Percentiles rank a stretch among this genome's conserved stretches.
Conservation (phyloP, 768 basidiomycete species). For the Tulasnella sp. region DNA sequence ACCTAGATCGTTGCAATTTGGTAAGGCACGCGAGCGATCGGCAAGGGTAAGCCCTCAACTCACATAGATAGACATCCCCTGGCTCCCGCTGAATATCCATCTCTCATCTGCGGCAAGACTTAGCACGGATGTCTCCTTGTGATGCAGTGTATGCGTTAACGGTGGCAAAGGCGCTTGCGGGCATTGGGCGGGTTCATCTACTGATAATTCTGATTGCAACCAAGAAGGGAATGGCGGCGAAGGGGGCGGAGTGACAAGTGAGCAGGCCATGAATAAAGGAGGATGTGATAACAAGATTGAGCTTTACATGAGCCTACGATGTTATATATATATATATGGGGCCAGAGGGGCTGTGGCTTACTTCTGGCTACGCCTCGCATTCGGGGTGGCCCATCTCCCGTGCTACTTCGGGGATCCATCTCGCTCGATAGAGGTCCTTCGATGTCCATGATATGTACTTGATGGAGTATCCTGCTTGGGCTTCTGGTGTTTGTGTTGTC, state of each 20-base stretch:
- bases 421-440: no score
- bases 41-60: constrained; percentile 35
- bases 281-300: no score
- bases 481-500: no score
- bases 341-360: no score
- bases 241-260: constrained; percentile 12
- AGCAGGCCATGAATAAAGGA: background rate
- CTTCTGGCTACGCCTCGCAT: no score
- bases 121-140: constrained; percentile 58
- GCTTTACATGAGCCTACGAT: no score
- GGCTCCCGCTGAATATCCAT: constrained; percentile 77
- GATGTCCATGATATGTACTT: no score
- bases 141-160: constrained; percentile 60
- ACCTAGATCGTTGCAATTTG: constrained; percentile 44
- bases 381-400: no score
- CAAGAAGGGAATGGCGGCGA: constrained; percentile 11
- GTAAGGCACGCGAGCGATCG: background rate
- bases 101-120: constrained; percentile 60
- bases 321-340: no score
- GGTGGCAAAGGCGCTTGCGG: constrained; percentile 31
- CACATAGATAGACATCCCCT: constrained; percentile 66
- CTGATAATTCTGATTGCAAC: constrained; percentile 2
- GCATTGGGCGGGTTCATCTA: background rate
- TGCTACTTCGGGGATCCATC: no score
- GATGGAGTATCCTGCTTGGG: no score